phyloP scores from a whole-genome alignment of 176 grass and related monocot genomes.

The Elymus sibiricus region DNA sequence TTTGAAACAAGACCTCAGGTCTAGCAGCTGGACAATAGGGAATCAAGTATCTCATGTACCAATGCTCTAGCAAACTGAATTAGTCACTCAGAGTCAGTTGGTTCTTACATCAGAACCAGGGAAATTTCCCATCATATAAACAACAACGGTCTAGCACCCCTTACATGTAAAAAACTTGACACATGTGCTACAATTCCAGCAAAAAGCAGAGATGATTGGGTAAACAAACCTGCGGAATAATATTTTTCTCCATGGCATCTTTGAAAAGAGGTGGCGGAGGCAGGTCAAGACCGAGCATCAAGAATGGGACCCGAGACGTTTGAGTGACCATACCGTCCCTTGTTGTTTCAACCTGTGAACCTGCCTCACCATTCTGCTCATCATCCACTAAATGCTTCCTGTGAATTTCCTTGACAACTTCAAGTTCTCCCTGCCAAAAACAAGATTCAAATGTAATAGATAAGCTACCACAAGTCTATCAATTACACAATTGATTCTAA shows the following conservation, averaged over 20 bases:
- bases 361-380: constrained; percentile 47
- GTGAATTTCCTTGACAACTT: constrained; percentile 91
- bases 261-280: constrained; percentile 98
- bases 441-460: background rate
- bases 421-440: constrained; percentile 76
- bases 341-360: constrained; percentile 37
- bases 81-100: background rate
- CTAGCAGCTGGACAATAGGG: background rate
- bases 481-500: constrained; percentile 6
- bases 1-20: background rate
- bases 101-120: background rate
- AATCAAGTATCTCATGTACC: background rate
- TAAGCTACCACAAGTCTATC: constrained; percentile 5
- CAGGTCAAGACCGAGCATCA: constrained; percentile 96
- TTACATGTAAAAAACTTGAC: constrained; percentile 3
- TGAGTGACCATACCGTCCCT: constrained; percentile 54
- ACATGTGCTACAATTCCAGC: background rate
- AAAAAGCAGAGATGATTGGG: background rate
- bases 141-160: background rate
- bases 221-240: constrained; percentile 87
- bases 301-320: constrained; percentile 76
- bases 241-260: constrained; percentile 99
- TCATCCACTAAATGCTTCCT: constrained; percentile 46
- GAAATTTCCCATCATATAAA: background rate
- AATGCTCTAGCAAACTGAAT: background rate